Conservation (phyloP, 2,329 filamentous ascomycete genomes). For the Arthrobotrys musiformis region DNA sequence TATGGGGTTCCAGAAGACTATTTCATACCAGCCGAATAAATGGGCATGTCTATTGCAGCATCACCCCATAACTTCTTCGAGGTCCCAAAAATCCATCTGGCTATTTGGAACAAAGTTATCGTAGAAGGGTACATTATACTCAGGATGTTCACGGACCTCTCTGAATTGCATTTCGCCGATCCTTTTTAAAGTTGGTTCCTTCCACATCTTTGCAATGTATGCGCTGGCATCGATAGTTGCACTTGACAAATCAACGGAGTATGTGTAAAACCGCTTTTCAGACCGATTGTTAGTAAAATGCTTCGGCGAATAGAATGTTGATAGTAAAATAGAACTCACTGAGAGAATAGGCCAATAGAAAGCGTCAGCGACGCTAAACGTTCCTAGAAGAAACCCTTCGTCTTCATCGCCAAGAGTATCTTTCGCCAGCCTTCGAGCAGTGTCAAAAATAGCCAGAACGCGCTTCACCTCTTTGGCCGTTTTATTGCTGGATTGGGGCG, state of each 20-base stretch:
- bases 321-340: not conserved
- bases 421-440: slow-evolving; percentile 25
- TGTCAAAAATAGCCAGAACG: slow-evolving; percentile 34
- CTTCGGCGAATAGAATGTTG: too few species aligned
- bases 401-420: slow-evolving; percentile 13
- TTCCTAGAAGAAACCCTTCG: slow-evolving; percentile 36
- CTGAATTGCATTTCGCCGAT: slow-evolving; percentile 43
- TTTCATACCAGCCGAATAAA: too few species aligned
- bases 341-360: slow-evolving; percentile 53
- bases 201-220: slow-evolving; percentile 53
- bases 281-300: not conserved
- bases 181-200: slow-evolving; percentile 30
- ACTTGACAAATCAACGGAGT: slow-evolving; percentile 32
- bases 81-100: slow-evolving; percentile 46
- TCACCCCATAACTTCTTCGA: slow-evolving; percentile 29
- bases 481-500: slow-evolving; percentile 26
- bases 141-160: slow-evolving; percentile 26
- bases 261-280: slow-evolving; percentile 40
- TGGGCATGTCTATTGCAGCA: too few species aligned
- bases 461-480: slow-evolving; percentile 24
- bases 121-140: slow-evolving; percentile 47
- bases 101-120: slow-evolving; percentile 43
- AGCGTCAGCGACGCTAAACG: slow-evolving; percentile 46
- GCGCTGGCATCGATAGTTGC: slow-evolving; percentile 15
- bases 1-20: too few species aligned